Evolutionary conservation across 139 green algal species (phyloP), one percentile per base, ranked within the genome.

Genomic region (Yamagishiella unicocca): DNA sequence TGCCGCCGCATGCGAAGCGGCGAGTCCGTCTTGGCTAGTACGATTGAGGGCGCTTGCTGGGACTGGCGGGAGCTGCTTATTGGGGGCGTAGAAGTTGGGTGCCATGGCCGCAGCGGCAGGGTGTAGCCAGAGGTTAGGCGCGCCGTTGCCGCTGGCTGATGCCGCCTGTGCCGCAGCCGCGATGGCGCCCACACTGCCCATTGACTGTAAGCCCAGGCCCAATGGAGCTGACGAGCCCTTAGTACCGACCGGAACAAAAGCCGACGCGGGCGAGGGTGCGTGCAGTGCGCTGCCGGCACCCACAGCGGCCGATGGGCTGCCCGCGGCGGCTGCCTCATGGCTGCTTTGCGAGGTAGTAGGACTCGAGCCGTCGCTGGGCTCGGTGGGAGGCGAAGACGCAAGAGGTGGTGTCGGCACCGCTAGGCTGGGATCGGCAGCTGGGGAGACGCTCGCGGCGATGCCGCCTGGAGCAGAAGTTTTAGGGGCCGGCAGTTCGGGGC

Each of bases 361-460:
- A 31, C 80, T 86, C 0, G 80, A 77, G 14, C 80, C 80, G 17
- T 86, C 80, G 64, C 80, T 86, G 31, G 64, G 43, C 33, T 86
- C 80, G 0, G 80, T 33, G 0, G 80, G 80, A 4, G 80, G 62
- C 14, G 80, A 86, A 3, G 80, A 38, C 5, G 80, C 35, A 2
- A 86, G 80, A 22, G 80, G 80, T 21, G 80, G 80, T 12, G 80
- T 86, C 3, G 80, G 80, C 21, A 86, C 80, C 0, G 64, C 61
- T 27, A 75, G 29, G 29, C n/a, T 50, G 79, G 61, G 42, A 19
- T 85, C 78, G 22, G 68, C 17, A 27, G 31, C 2, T 2, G n/a
- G 43, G 2, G 31, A 22, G 8, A 75, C 77, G 38, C 61, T 84
- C 0, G 77, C 77, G 29, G 77, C 77, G 14, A 84, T 84, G 31